Evolutionary conservation across 164 flowering plant genomes (phyloP), one percentile per base, ranked within the genome.

Genomic region (Santalum album): DNA sequence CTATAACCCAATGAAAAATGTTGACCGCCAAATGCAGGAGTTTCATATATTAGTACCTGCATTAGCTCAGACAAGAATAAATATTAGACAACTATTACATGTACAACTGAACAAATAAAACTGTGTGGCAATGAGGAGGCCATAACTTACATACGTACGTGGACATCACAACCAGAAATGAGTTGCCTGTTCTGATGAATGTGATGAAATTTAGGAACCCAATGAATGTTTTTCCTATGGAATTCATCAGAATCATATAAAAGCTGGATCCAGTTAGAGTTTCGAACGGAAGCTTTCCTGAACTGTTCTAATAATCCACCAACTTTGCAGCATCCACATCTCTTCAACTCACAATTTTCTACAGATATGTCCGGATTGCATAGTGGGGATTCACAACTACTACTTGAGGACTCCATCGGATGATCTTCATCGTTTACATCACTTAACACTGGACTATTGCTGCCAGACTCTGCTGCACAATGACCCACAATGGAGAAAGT

Each of bases 91-190:
- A 45, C 35, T 9, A 32, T 21, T 9, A 36, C 6, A 59, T 39
- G 21, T n/a, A 26, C 5, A 7, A 25, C 12, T 9, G 16, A 49
- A 51, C 49, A 20, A n/a, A 15, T 1, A 16, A 12, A 36, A 27
- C 51, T 69, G 47, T 20, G 51, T 20, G 21, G 36, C 44, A 68
- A 61, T 2, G 53, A 21, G 56, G 68, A 42, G 18, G 62, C 45
- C 63, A 69, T 60, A 72, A 83, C 90, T 83, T 86, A 86, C 97
- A 81, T 86, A 86, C 97, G 79, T 90, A 92, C 97, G 77, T 90
- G 89, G 63, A 87, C 76, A 76, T 87, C 84, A 54, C 71, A 71
- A 21, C 54, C 57, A 56, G 65, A 69, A 46, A 75, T 51, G 25
- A 71, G 36, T 40, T 62, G 54, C 47, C 89, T 77, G 22, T 72